Conservation (phyloP, 805 yeast genomes). For the Ogataea salicorniae region DNA sequence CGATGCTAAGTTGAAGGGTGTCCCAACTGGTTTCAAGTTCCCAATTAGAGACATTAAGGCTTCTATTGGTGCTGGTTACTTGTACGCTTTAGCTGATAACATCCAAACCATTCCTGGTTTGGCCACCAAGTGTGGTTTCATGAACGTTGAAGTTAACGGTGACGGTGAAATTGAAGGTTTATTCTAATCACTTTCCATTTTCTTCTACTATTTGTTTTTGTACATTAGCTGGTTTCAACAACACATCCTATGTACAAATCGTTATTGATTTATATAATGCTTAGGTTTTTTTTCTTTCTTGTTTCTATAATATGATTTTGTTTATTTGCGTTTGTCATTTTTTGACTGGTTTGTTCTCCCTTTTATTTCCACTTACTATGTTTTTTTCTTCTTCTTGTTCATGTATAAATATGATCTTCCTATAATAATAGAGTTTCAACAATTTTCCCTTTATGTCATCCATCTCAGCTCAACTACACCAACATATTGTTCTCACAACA, state of each 20-base stretch:
- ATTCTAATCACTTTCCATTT: conserved; percentile 39
- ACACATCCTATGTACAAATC: conserved; percentile 1
- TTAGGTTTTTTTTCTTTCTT: not conserved
- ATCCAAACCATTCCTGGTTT: conserved; percentile 97
- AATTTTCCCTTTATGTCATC: conserved; percentile 1
- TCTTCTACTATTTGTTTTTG: not conserved
- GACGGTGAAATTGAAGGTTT: conserved; percentile 91
- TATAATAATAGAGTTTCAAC: conserved; percentile 14
- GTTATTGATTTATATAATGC: not conserved
- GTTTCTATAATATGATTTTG: not conserved
- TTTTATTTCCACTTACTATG: not conserved
- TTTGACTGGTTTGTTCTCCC: not conserved
- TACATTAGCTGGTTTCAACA: conserved; percentile 9
- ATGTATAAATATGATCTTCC: not conserved
- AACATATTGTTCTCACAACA: too few species aligned
- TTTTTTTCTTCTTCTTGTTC: not conserved
- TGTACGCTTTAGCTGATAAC: conserved; percentile 94
- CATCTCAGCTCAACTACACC: too few species aligned
- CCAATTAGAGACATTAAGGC: conserved; percentile 94
- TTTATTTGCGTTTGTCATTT: not conserved
- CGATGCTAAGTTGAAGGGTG: conserved; percentile 90
- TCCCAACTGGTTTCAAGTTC: conserved; percentile 87
- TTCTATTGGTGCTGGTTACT: conserved; percentile 93
- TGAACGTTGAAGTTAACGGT: conserved; percentile 92
- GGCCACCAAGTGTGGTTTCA: conserved; percentile 93